Evolutionary conservation across 2,329 filamentous ascomycete genomes (phyloP).

Genomic region (Colletotrichum gloeosporioides): DNA sequence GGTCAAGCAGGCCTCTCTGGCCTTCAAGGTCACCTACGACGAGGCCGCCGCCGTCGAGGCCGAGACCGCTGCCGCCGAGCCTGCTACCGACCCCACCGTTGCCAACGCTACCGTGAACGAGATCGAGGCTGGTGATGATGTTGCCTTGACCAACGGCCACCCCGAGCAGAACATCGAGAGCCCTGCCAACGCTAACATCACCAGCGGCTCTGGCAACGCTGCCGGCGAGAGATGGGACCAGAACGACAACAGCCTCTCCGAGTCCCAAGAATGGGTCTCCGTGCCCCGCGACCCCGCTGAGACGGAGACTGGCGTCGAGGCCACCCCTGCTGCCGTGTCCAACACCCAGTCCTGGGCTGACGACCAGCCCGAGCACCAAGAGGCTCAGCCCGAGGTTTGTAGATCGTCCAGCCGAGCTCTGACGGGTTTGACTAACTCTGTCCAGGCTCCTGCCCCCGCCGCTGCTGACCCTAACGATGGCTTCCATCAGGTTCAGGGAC

Average conservation of each 20-base stretch:
- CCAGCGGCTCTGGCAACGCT: conserved; percentile 60
- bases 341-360: conserved; percentile 81
- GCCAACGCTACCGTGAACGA: conserved; percentile 72
- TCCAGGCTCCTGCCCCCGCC: conserved; percentile 30
- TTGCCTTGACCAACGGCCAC: conserved; percentile 48
- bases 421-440: not conserved
- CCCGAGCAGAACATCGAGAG: conserved; percentile 43
- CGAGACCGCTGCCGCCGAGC: conserved; percentile 31
- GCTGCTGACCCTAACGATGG: conserved; percentile 62
- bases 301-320: conserved; percentile 69
- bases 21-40: conserved; percentile 54
- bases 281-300: conserved; percentile 70
- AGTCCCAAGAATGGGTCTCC: conserved; percentile 73
- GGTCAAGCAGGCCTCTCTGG: conserved; percentile 53
- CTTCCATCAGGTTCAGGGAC: conserved; percentile 73
- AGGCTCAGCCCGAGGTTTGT: conserved; percentile 50
- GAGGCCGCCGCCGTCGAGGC: conserved; percentile 25
- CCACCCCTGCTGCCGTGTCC: conserved; percentile 61
- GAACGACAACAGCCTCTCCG: conserved; percentile 46
- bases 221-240: conserved; percentile 73
- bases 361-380: conserved; percentile 75
- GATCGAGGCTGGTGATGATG: conserved; percentile 56
- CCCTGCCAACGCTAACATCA: conserved; percentile 56
- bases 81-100: conserved; percentile 68
- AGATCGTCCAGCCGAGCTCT: too few species aligned